Evolutionary conservation across 768 basidiomycete species (phyloP).

Genomic region (Boletus bicolor): DNA sequence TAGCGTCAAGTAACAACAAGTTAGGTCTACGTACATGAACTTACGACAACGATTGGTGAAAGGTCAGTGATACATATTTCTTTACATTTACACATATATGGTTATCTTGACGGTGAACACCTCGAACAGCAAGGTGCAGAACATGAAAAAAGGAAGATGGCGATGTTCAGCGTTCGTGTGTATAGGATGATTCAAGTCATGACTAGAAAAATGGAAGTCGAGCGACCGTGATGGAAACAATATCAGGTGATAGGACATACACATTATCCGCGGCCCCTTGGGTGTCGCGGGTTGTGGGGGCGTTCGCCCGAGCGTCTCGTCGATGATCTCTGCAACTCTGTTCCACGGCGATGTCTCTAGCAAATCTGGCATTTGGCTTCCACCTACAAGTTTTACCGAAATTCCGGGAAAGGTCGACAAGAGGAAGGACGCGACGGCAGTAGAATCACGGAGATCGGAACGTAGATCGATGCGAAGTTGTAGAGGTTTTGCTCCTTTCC

Average conservation of each 20-base stretch:
- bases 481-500: background rate
- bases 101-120: background rate
- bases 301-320: constrained; percentile 12
- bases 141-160: background rate
- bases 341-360: constrained; percentile 21
- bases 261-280: constrained; percentile 15
- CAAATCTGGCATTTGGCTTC: constrained; percentile 4
- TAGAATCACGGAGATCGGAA: constrained; percentile 21
- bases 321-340: constrained; percentile 18
- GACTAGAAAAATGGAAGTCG: background rate
- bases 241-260: constrained; percentile 5
- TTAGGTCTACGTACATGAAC: background rate
- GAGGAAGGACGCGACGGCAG: constrained; percentile 16
- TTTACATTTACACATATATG: no score
- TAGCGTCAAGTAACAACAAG: no score
- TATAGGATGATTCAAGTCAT: constrained; percentile 6
- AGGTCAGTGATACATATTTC: background rate
- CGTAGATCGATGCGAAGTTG: constrained; percentile 12
- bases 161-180: background rate
- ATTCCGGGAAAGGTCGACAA: constrained; percentile 9
- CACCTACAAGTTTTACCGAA: constrained; percentile 4
- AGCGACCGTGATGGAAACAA: background rate
- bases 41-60: background rate
- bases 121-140: background rate
- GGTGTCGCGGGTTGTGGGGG: constrained; percentile 3